A percentile compares a stretch with the other conserved stretches of the same genome.
Conservation (phyloP, 768 basidiomycete genomes). For the Termitomyces sp. region DNA sequence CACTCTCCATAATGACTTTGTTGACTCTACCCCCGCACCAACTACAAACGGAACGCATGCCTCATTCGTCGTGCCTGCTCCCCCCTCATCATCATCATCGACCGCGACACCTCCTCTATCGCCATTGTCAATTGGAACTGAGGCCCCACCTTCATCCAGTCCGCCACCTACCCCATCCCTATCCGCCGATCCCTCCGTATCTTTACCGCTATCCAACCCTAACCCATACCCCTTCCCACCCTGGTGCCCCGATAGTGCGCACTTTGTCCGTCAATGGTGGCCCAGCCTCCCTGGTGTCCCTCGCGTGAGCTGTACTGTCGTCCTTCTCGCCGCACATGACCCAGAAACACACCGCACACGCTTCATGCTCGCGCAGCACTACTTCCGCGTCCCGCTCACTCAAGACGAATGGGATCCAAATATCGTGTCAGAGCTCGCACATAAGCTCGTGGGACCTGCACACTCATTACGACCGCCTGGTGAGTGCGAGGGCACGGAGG, state of each 20-base stretch:
- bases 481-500: not conserved
- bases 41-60: not conserved
- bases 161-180: not conserved
- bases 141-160: not conserved
- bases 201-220: conserved; percentile 14
- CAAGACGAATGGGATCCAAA: conserved; percentile 22
- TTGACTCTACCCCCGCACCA: not conserved
- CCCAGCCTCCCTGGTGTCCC: conserved; percentile 59
- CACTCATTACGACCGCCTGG: conserved; percentile 1
- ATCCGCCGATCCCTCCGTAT: conserved; percentile 7
- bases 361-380: conserved; percentile 70
- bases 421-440: conserved; percentile 3
- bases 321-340: conserved; percentile 60
- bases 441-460: conserved; percentile 7
- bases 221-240: conserved; percentile 64
- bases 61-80: no score
- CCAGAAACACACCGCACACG: conserved; percentile 51
- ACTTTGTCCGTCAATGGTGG: conserved; percentile 82
- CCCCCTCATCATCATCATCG: not conserved
- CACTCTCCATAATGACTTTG: not conserved
- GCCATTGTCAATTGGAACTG: not conserved
- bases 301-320: conserved; percentile 65
- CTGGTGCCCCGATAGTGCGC: conserved; percentile 70
- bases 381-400: conserved; percentile 62
- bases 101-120: not conserved